phyloP scores from a whole-genome alignment of 1,284 basidiomycete genomes.

The Ganoderma sinense region DNA sequence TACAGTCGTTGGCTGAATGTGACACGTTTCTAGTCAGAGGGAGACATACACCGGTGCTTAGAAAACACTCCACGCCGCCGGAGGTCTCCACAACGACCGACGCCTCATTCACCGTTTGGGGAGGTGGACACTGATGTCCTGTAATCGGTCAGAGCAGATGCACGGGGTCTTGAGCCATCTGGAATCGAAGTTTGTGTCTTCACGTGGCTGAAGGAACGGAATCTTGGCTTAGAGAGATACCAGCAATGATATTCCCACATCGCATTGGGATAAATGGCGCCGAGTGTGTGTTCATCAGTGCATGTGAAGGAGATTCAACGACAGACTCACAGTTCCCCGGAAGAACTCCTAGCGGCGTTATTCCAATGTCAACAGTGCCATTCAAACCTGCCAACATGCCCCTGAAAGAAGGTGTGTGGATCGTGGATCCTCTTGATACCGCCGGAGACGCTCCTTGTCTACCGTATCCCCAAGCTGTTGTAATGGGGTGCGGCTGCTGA shows the following conservation, averaged over 20 bases:
- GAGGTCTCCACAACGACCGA: background rate
- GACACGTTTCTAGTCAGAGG: background rate
- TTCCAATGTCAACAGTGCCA: background rate
- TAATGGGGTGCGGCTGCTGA: background rate
- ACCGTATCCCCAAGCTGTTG: too few relatives aligned
- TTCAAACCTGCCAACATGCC: background rate
- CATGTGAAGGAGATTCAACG: background rate
- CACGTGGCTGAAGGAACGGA: background rate
- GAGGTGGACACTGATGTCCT: background rate
- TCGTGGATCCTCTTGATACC: background rate
- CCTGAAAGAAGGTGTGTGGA: background rate
- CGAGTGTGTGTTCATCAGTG: background rate
- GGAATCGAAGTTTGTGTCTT: background rate
- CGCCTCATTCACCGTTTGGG: background rate
- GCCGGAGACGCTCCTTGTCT: background rate
- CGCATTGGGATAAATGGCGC: background rate
- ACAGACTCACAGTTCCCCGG: background rate
- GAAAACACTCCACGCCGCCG: background rate
- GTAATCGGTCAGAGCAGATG: background rate
- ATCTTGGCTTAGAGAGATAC: background rate
- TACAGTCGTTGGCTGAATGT: background rate
- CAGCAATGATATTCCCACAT: background rate
- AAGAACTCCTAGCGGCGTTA: background rate
- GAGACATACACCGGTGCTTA: background rate
- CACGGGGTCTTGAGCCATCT: background rate